These are phyloP conservation scores for Fraxinus platypoda DNA, from an alignment of 305 asterid genomes.

Conservation along the genomic window DNA sequence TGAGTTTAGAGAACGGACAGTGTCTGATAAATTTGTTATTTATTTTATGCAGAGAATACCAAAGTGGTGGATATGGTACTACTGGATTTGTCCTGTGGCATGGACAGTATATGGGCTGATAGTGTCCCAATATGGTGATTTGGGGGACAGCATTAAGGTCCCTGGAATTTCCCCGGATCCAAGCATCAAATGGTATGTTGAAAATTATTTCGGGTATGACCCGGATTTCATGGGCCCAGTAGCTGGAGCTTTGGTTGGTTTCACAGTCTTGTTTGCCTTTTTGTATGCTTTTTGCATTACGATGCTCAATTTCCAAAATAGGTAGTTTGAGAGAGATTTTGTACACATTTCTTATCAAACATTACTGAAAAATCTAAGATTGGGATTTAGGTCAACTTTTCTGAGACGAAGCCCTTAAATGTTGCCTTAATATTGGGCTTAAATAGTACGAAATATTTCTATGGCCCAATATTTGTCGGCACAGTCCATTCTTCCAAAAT, in stretches of 20 bases:
- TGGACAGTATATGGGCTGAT: conserved; percentile 74
- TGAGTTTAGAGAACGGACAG: background rate
- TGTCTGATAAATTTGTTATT: background rate
- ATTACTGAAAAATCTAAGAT: background rate
- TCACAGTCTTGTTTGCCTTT: conserved; percentile 60
- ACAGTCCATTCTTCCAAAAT: background rate
- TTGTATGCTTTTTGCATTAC: conserved; percentile 59
- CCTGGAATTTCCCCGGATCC: conserved; percentile 29
- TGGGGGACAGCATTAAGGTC: conserved; percentile 33
- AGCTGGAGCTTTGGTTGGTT: conserved; percentile 52
- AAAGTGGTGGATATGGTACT: conserved; percentile 59
- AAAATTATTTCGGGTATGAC: conserved; percentile 49
- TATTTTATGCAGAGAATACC: conserved; percentile 47
- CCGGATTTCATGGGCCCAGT: conserved; percentile 57
- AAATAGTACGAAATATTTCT: too few relatives aligned
- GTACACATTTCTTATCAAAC: background rate
- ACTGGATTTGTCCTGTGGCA: conserved; percentile 71
- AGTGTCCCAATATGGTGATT: conserved; percentile 59
- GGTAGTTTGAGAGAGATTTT: conserved; percentile 25
- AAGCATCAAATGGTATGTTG: conserved; percentile 37
- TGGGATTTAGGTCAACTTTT: background rate
- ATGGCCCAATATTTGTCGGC: background rate
- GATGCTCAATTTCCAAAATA: conserved; percentile 56
- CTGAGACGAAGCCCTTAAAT: background rate
- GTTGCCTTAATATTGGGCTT: background rate